phyloP scores from a whole-genome alignment of 2,329 filamentous ascomycete species.

The Cladosporium phlei region DNA sequence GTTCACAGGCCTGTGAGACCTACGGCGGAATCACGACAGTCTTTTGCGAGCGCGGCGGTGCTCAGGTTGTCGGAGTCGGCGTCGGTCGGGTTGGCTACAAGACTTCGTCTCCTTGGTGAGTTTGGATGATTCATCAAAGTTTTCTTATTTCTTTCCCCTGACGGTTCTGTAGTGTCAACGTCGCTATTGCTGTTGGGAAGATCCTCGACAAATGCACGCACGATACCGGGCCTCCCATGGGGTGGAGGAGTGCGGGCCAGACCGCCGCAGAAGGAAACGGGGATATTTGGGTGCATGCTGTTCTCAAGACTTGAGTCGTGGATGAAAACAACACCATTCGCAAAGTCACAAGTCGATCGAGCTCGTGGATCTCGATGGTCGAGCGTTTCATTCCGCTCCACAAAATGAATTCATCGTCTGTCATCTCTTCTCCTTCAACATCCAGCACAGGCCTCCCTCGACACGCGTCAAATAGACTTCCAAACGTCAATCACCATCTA shows the following conservation, averaged over 20 bases:
- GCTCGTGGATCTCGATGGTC: too few species aligned
- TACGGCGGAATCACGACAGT: not conserved
- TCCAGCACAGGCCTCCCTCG: too few species aligned
- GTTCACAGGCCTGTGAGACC: not conserved
- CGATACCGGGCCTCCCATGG: not conserved
- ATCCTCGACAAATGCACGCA: not conserved
- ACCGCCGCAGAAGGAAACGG: not conserved
- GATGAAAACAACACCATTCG: too few species aligned
- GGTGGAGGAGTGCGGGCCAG: not conserved
- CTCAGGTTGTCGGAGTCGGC: not conserved
- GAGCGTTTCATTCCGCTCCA: too few species aligned
- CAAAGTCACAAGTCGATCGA: too few species aligned
- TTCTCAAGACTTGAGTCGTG: too few species aligned
- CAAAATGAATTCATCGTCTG: too few species aligned
- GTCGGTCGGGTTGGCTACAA: not conserved
- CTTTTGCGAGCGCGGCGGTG: not conserved
- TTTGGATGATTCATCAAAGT: too few species aligned
- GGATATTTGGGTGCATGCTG: not conserved
- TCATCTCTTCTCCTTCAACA: too few species aligned
- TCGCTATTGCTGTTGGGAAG: not conserved
- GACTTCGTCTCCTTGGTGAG: not conserved
- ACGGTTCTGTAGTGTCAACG: not conserved
- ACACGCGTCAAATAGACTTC: too few species aligned
- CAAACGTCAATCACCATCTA: too few species aligned
- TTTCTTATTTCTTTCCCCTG: too few species aligned